Conservation (phyloP, 2,329 filamentous ascomycete species). For the Aureobasidium pullulans region DNA sequence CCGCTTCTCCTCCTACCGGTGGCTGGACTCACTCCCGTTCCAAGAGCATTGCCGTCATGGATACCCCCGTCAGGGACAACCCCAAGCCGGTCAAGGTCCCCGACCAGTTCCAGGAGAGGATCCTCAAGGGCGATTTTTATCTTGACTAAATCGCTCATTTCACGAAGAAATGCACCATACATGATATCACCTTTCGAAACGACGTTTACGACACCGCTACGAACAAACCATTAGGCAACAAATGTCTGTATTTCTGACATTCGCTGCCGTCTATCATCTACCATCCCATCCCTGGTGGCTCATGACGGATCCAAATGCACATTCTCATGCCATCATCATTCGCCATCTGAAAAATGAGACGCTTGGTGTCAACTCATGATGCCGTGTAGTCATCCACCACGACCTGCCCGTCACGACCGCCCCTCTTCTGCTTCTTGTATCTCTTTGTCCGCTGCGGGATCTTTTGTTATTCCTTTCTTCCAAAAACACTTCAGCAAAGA, state of each 20-base stretch:
- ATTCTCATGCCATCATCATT: too few relatives aligned
- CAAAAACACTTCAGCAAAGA: not conserved
- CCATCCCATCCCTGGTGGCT: not conserved
- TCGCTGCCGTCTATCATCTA: not conserved
- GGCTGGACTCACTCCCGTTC: slow-evolving; percentile 51
- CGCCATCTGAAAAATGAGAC: not conserved
- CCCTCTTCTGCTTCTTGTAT: not conserved
- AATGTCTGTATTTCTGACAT: not conserved
- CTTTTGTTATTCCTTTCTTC: not conserved
- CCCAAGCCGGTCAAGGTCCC: slow-evolving; percentile 56
- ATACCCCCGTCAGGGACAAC: slow-evolving; percentile 45
- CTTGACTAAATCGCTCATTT: slow-evolving; percentile 61
- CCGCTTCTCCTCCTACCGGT: slow-evolving; percentile 25
- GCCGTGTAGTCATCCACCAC: not conserved
- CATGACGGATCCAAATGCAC: not conserved
- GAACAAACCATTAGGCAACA: not conserved
- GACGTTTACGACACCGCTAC: slow-evolving; percentile 8
- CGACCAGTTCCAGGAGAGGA: slow-evolving; percentile 92
- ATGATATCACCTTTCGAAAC: not conserved
- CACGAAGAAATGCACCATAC: not conserved
- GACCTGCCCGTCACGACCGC: not conserved
- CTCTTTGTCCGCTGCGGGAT: not conserved
- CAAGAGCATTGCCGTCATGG: slow-evolving; percentile 60
- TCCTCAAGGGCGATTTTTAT: slow-evolving; percentile 95
- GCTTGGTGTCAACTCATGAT: too few relatives aligned